Percentiles rank a stretch among this genome's conserved stretches.
Conservation (phyloP, 2,329 filamentous ascomycete genomes). For the Scortechinia acanthostroma region DNA sequence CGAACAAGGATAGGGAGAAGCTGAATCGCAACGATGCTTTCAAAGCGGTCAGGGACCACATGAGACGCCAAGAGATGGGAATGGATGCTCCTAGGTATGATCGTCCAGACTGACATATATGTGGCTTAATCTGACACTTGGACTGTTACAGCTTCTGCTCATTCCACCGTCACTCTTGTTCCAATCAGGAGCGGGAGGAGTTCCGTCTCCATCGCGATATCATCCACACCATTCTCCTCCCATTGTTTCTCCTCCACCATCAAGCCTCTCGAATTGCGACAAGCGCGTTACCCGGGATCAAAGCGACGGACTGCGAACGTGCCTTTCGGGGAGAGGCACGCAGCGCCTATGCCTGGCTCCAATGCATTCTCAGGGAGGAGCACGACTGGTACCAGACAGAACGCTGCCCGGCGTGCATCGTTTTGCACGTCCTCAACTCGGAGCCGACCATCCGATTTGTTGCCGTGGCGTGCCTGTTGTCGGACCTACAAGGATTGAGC, state of each 20-base stretch:
- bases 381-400: constrained; percentile 47
- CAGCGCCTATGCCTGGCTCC: constrained; percentile 47
- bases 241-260: constrained; percentile 45
- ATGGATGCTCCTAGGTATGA: constrained; percentile 18
- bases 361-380: constrained; percentile 47
- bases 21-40: constrained; percentile 23
- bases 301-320: constrained; percentile 42
- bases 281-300: constrained; percentile 33
- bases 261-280: constrained; percentile 43
- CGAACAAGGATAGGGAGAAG: constrained; percentile 12
- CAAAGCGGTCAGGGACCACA: constrained; percentile 17
- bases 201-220: constrained; percentile 48
- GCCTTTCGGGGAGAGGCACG: constrained; percentile 47
- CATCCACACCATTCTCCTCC: constrained; percentile 47
- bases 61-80: constrained; percentile 21
- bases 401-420: constrained; percentile 40
- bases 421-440: constrained; percentile 28
- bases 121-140: constrained; percentile 3
- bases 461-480: constrained; percentile 27
- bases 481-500: constrained; percentile 12
- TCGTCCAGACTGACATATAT: constrained; percentile 6
- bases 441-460: constrained; percentile 32
- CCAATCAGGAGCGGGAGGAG: constrained; percentile 17
- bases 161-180: constrained; percentile 21
- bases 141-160: constrained; percentile 27